Evolutionary conservation across 371 early-diverging fungal genomes (phyloP), one percentile per base, ranked within the genome.

Genomic region (Mucor circinelloides): DNA sequence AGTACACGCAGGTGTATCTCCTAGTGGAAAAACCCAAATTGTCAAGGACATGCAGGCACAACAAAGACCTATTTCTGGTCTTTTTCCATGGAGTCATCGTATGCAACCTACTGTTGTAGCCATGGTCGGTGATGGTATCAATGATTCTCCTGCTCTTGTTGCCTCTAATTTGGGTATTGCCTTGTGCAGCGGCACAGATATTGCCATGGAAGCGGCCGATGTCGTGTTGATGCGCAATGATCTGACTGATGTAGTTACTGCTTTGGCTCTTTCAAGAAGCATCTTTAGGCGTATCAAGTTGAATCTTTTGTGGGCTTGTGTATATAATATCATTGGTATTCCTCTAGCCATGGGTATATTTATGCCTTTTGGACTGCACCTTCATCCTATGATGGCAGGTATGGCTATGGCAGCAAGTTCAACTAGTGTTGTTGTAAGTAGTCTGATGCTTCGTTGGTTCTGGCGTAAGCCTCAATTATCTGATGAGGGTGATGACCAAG

Each of bases 121-220:
- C 12, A 95, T 98, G 96, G 91, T 97, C 10, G 99, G 99, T 17
- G 99, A 99, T 76, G 99, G 99, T 38, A 94, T 98, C 73, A 99
- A 99, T 69, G 99, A 99, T 73, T 95, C 96, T 13, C 97, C 97
- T 19, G 97, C 99, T 7, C 78, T 99, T 38, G 96, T 94, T 0
- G 91, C 91, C 31, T 88, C 97, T 7, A 90, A 97, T 71, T 86
- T 99, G 17, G 99, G 99, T 7, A 93, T 99, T 64, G 95, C 98
- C 0, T 76, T 99, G 17, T 89, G 92, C 48, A 91, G 92, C 13
- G 97, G 97, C 7, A 97, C 97, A 0, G 97, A 97, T 77, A 92
- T 97, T 54, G 97, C 97, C 3, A 93, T 97, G 85, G 97, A 96
- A 63, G 96, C 97, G 12, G 97, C 98, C 0, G 88, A 92, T 66